Evolutionary conservation across 495 filamentous ascomycete species (phyloP).

Genomic region (Talaromyces adpressus): DNA sequence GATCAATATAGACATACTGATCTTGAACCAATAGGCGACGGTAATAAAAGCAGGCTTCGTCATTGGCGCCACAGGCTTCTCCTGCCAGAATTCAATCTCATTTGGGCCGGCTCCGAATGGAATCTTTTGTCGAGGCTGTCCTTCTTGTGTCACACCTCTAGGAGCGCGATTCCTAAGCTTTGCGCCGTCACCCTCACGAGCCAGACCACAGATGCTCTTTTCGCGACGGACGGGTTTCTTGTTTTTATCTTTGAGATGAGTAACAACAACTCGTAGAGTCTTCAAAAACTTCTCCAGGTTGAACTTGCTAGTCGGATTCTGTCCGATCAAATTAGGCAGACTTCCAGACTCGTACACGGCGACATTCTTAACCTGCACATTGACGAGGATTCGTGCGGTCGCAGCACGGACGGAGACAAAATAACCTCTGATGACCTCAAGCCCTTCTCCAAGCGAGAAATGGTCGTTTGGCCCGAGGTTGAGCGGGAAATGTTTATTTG

Average conservation of each 20-base stretch:
- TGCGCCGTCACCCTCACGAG: conserved; percentile 28
- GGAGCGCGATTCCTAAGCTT: conserved; percentile 7
- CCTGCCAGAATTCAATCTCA: conserved; percentile 41
- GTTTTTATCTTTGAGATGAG: conserved; percentile 29
- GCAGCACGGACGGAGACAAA: conserved; percentile 61
- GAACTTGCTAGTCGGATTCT: not conserved
- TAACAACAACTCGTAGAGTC: conserved; percentile 33
- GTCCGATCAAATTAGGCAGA: conserved; percentile 19
- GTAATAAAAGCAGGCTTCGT: conserved; percentile 28
- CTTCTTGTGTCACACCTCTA: not conserved
- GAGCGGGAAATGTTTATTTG: conserved; percentile 36
- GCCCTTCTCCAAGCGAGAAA: conserved; percentile 27
- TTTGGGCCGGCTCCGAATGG: conserved; percentile 30
- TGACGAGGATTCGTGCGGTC: conserved; percentile 56
- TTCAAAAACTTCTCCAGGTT: conserved; percentile 38
- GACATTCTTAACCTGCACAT: conserved; percentile 45
- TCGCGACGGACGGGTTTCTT: conserved; percentile 21
- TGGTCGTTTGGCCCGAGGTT: conserved; percentile 18
- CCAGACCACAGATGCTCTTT: conserved; percentile 43
- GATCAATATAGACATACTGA: conserved; percentile 23
- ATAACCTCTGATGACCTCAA: conserved; percentile 54
- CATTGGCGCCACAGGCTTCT: not conserved
- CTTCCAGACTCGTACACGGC: conserved; percentile 32
- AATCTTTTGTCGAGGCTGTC: not conserved
- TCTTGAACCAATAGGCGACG: conserved; percentile 45